These are phyloP conservation scores for Zarea fungicola DNA, from an alignment of 2,329 filamentous ascomycete species.

Conservation along the genomic window DNA sequence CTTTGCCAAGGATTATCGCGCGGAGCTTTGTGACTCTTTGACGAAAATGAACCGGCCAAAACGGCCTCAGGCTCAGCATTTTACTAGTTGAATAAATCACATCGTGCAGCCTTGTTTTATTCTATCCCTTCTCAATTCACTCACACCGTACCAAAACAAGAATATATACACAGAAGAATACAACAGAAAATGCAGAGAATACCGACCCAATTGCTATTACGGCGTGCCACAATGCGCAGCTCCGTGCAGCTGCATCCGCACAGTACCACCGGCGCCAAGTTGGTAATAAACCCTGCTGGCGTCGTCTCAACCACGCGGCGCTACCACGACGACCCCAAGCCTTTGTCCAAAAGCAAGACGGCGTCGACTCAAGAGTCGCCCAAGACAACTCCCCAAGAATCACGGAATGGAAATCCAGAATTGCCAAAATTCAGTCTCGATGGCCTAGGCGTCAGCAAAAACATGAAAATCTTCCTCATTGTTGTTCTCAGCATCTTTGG, in stretches of 20 bases:
- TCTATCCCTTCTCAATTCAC: no score
- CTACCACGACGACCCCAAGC: neutral
- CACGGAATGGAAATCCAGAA: conserved; percentile 14
- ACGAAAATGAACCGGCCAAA: conserved; percentile 9
- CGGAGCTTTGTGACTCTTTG: neutral
- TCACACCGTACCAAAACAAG: no score
- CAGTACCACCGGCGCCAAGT: neutral
- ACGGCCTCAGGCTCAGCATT: neutral
- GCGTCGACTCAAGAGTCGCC: conserved; percentile 13
- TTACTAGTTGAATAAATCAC: neutral
- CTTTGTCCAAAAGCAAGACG: neutral
- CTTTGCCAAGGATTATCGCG: neutral
- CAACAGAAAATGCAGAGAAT: neutral
- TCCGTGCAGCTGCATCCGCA: neutral
- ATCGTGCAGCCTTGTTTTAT: no score
- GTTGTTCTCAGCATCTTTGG: conserved; percentile 25
- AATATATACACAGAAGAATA: no score
- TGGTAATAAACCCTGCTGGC: no score
- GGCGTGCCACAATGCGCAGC: neutral
- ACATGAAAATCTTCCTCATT: conserved; percentile 22
- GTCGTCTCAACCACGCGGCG: neutral
- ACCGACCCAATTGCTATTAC: neutral
- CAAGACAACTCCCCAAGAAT: no score
- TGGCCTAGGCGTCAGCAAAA: conserved; percentile 24
- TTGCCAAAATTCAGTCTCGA: conserved; percentile 23